Evolutionary conservation across 2,329 filamentous ascomycete species (phyloP), one percentile per base, ranked within the genome.

Genomic region (Aureobasidium vineae): DNA sequence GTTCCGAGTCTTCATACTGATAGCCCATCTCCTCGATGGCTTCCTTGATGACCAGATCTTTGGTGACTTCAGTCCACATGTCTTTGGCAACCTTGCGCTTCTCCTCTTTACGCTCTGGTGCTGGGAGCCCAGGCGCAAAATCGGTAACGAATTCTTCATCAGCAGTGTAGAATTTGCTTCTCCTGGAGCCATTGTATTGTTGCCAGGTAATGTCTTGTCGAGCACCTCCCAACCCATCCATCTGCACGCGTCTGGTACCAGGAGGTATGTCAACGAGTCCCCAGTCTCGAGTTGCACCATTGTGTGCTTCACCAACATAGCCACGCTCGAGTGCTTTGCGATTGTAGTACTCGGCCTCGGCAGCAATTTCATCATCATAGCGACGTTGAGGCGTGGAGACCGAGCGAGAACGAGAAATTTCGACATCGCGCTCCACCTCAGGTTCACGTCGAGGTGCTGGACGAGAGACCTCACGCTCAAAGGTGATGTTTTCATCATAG

Each of bases 61-160:
- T 97, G 53, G 94, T 96, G 72, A 99, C 92, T 78, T 98, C 95
- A 0, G 95, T 99, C 94, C 94, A 98, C 81, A 96, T 90, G 68
- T 82, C 80, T 70, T 78, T 79, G 40, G 70, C 70, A 11, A 69
- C 70, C 67, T 72, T 72, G 36, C 67, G 69, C 16, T 68, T 67
- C 28, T 64, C 61, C 31, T 64, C 61, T 38, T 64, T 64, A 11
- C 49, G 61, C 66, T 68, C 50, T 16, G 61, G 61, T 21, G 36
- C 16, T 26, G 41, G 41, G 5, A 69, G 70, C 13, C 49, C 49
- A 13, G 69, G 73, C 45, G 79, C 77, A 69, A 77, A 80, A 69
- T 78, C 81, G 49, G 73, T 79, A 78, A 77, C 75, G 66, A 77
- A 79, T 52, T 79, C 77, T 49, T 88, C 86, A 33, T 73, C 88